Percentiles rank a stretch among this genome's conserved stretches.
These are phyloP conservation scores for Sporothrix pseudoabietina DNA, from an alignment of 2,329 filamentous ascomycete species.

Conservation along the genomic window DNA sequence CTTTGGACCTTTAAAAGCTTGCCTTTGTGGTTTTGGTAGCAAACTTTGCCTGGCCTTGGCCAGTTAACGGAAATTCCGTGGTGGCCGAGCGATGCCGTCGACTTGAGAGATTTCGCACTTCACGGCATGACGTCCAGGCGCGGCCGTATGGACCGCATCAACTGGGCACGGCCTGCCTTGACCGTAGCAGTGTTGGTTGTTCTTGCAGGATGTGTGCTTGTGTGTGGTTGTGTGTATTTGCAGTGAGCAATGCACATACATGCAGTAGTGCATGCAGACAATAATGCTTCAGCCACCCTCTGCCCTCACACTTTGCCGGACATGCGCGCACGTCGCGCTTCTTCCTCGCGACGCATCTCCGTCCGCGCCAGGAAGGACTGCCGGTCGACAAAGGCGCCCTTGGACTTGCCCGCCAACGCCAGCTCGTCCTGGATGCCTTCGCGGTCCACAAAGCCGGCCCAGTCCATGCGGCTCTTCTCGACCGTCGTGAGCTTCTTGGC, in stretches of 20 bases:
- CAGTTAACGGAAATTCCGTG: no score
- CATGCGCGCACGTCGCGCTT: slow-evolving; percentile 58
- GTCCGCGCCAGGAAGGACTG: slow-evolving; percentile 68
- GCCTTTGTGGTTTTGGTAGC: no score
- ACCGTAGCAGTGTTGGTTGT: neutral
- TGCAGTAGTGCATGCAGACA: neutral
- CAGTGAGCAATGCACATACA: neutral
- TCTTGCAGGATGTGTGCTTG: neutral
- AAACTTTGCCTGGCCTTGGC: no score
- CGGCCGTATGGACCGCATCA: neutral
- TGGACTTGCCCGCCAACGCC: slow-evolving; percentile 64
- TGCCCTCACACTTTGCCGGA: slow-evolving; percentile 41
- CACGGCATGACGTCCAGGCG: neutral
- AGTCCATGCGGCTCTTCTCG: slow-evolving; percentile 73
- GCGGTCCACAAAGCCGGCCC: slow-evolving; percentile 71
- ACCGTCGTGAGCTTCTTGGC: slow-evolving; percentile 70
- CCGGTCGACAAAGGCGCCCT: slow-evolving; percentile 62
- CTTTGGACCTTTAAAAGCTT: no score
- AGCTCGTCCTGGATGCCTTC: slow-evolving; percentile 71
- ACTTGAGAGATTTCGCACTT: no score
- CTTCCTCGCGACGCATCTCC: slow-evolving; percentile 63
- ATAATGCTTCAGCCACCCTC: neutral
- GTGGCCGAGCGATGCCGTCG: no score
- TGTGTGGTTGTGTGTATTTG: neutral
- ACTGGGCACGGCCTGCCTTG: neutral